Conservation (phyloP, 345 rosid species). For the Bruguiera parviflora region DNA sequence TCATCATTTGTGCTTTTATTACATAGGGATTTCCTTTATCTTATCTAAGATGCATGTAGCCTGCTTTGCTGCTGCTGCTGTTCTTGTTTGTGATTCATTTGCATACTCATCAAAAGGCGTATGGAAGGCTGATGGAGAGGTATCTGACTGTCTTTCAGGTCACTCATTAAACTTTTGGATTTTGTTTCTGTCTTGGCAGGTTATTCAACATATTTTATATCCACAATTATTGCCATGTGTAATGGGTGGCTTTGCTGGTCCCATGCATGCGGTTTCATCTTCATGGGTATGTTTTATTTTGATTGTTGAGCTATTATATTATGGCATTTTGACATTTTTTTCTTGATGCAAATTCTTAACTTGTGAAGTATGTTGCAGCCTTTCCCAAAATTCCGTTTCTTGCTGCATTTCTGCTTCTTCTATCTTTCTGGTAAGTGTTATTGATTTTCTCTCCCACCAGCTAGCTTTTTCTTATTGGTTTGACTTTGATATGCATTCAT, state of each 20-base stretch:
- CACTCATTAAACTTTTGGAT: neutral
- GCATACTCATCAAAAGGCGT: too few species aligned
- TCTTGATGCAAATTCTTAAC: neutral
- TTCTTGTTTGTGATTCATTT: too few species aligned
- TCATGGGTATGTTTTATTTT: constrained; percentile 35
- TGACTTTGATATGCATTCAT: too few species aligned
- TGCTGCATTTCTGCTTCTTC: constrained; percentile 56
- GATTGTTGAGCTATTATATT: neutral
- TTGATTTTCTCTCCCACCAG: too few species aligned
- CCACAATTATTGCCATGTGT: constrained; percentile 32
- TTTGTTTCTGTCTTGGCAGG: constrained; percentile 28
- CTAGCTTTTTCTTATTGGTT: too few species aligned
- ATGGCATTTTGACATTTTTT: neutral
- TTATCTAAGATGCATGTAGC: too few species aligned
- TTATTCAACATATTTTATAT: constrained; percentile 28
- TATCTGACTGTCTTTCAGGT: neutral
- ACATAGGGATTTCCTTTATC: too few species aligned
- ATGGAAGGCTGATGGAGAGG: too few species aligned
- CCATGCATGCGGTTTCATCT: constrained; percentile 36
- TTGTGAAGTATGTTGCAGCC: constrained; percentile 41
- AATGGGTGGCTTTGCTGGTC: constrained; percentile 43
- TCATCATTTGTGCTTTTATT: too few species aligned
- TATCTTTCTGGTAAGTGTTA: constrained; percentile 57
- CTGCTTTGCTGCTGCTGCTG: too few species aligned
- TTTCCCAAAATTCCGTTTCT: constrained; percentile 52